A percentile compares a stretch with the other conserved stretches of the same genome.
Conservation (phyloP, 495 filamentous ascomycete genomes). For the Elasticomyces elasticus region DNA sequence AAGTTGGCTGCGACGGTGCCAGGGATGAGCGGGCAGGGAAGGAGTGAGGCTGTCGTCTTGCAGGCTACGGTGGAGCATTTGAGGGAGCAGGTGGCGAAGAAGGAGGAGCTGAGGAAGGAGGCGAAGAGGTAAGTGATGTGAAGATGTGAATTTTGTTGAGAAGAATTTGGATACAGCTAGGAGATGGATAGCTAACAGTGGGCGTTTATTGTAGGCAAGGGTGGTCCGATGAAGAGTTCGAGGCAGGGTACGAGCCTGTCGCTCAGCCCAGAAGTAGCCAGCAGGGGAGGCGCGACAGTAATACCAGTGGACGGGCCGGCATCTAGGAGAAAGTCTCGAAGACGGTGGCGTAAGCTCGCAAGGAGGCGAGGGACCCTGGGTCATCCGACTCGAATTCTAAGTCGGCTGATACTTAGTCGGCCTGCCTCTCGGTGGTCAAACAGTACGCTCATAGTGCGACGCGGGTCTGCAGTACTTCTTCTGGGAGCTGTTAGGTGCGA, state of each 20-base stretch:
- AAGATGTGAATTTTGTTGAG: neutral
- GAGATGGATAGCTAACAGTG: neutral
- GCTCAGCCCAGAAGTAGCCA: no score
- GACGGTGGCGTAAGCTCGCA: no score
- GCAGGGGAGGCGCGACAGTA: no score
- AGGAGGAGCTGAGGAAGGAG: slow-evolving; percentile 47
- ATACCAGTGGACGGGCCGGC: no score
- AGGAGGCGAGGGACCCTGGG: no score
- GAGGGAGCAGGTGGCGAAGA: slow-evolving; percentile 50
- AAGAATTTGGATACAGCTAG: neutral
- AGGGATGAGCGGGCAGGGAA: slow-evolving; percentile 68
- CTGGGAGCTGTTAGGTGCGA: no score
- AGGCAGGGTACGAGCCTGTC: slow-evolving; percentile 4
- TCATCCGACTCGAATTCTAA: no score
- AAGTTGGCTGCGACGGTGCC: slow-evolving; percentile 72
- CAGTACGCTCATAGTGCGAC: no score
- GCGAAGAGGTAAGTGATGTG: neutral
- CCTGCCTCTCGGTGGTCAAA: no score
- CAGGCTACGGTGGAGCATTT: slow-evolving; percentile 67
- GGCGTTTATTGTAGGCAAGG: neutral
- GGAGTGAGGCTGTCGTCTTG: slow-evolving; percentile 77
- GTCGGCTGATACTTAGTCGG: no score
- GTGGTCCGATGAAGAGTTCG: slow-evolving; percentile 13
- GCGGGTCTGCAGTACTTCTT: no score
- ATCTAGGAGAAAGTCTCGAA: no score